Percentiles rank a stretch among this genome's conserved stretches.
phyloP scores from a whole-genome alignment of 2,329 filamentous ascomycete genomes.

The Colletotrichum tropicale region DNA sequence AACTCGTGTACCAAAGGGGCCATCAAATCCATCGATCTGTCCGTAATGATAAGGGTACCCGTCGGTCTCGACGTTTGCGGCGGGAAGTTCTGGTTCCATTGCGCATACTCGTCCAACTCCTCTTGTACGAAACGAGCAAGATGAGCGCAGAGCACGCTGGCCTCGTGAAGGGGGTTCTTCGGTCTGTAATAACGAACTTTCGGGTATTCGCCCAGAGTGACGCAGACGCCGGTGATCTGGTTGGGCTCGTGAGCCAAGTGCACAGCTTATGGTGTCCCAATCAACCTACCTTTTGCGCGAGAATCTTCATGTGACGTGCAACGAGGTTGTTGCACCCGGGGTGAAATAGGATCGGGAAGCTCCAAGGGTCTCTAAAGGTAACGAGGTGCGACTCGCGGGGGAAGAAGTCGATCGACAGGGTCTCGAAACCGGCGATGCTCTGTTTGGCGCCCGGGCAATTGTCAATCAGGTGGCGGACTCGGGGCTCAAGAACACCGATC shows the following conservation, averaged over 20 bases:
- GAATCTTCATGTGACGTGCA: conserved; percentile 77
- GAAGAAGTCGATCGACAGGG: conserved; percentile 86
- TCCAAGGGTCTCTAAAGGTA: conserved; percentile 93
- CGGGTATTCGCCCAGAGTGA: conserved; percentile 91
- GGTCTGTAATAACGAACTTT: conserved; percentile 91
- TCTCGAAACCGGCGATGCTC: conserved; percentile 79
- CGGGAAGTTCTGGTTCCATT: conserved; percentile 84
- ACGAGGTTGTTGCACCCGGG: conserved; percentile 87
- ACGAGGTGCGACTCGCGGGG: conserved; percentile 90
- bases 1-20: conserved; percentile 93
- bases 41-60: conserved; percentile 84
- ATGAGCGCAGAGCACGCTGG: conserved; percentile 84
- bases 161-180: conserved; percentile 77
- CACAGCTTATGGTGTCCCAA: background rate
- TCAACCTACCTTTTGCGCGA: conserved; percentile 82
- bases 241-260: conserved; percentile 18
- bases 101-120: conserved; percentile 86
- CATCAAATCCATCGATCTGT: conserved; percentile 90
- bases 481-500: conserved; percentile 76
- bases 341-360: conserved; percentile 91
- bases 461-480: conserved; percentile 76
- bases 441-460: conserved; percentile 70
- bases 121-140: conserved; percentile 90
- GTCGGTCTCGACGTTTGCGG: conserved; percentile 79
- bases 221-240: conserved; percentile 85